These are phyloP conservation scores for Mikania micrantha DNA, from an alignment of 129 eudicot species.

Conservation along the genomic window DNA sequence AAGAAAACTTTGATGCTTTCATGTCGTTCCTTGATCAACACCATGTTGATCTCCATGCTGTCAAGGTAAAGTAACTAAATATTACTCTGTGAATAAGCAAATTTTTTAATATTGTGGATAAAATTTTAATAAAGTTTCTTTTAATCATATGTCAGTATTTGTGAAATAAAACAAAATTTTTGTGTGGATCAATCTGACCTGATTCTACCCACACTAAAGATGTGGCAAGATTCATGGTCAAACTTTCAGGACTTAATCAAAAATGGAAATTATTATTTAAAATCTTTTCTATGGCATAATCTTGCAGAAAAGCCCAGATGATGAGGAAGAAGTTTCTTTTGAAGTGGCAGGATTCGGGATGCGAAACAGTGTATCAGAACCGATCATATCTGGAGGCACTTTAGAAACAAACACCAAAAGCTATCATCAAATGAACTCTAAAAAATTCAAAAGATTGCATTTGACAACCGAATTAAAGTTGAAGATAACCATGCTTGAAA, in stretches of 20 bases:
- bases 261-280: not conserved
- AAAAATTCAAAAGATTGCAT: constrained; percentile 18
- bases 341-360: constrained; percentile 30
- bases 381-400: constrained; percentile 28
- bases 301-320: constrained; percentile 53
- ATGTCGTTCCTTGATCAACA: constrained; percentile 60
- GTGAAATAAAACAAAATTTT: not conserved
- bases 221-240: not conserved
- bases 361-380: constrained; percentile 44
- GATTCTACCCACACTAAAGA: not conserved
- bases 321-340: constrained; percentile 35
- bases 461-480: constrained; percentile 26
- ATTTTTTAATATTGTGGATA: no score
- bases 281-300: not conserved
- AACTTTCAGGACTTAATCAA: not conserved
- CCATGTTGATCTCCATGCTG: constrained; percentile 48
- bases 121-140: no score
- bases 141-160: not conserved
- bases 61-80: constrained; percentile 43
- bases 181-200: not conserved
- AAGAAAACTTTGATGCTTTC: constrained; percentile 77
- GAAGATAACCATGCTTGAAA: constrained; percentile 43
- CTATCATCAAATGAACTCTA: constrained; percentile 18
- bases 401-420: constrained; percentile 21
- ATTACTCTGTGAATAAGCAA: not conserved